These are phyloP conservation scores for Russula abietina DNA, from an alignment of 768 basidiomycete genomes.

Conservation along the genomic window DNA sequence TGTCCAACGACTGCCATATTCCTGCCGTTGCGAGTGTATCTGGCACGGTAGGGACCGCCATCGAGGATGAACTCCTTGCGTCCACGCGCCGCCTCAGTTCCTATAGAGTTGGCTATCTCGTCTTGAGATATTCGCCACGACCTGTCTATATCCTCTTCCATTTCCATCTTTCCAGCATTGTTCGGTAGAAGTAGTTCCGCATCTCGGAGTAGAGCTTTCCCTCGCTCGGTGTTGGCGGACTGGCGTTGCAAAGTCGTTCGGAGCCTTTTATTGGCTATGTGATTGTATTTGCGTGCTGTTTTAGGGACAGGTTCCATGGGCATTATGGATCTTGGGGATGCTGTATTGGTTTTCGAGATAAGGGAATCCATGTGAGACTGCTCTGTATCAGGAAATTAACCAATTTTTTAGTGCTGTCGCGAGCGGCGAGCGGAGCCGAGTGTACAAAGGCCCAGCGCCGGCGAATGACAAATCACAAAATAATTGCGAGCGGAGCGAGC, in stretches of 20 bases:
- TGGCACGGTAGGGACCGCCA: constrained; percentile 75
- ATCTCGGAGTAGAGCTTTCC: constrained; percentile 58
- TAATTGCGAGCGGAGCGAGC: too few relatives aligned
- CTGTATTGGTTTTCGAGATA: constrained; percentile 35
- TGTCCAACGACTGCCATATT: constrained; percentile 82
- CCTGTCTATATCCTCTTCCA: constrained; percentile 73
- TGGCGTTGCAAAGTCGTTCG: constrained; percentile 62
- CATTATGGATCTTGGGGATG: constrained; percentile 64
- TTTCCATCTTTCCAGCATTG: constrained; percentile 67
- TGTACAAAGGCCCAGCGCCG: too few relatives aligned
- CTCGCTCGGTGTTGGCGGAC: constrained; percentile 54
- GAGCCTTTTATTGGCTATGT: constrained; percentile 71
- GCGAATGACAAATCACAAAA: too few relatives aligned
- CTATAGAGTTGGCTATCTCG: constrained; percentile 61
- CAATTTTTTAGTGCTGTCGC: too few relatives aligned
- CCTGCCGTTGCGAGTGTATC: constrained; percentile 89
- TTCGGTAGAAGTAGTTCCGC: constrained; percentile 62
- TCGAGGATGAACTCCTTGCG: constrained; percentile 76
- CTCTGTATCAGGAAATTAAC: too few relatives aligned
- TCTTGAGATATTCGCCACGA: constrained; percentile 86
- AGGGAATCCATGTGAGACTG: constrained; percentile 14
- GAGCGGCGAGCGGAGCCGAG: too few relatives aligned
- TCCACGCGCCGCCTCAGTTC: constrained; percentile 71
- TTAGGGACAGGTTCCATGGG: constrained; percentile 43
- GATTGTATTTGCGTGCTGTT: constrained; percentile 44